A percentile compares a stretch with the other conserved stretches of the same genome.
Evolutionary conservation across 139 green algal genomes (phyloP).

Genomic region (Chlamydomonas applanata): DNA sequence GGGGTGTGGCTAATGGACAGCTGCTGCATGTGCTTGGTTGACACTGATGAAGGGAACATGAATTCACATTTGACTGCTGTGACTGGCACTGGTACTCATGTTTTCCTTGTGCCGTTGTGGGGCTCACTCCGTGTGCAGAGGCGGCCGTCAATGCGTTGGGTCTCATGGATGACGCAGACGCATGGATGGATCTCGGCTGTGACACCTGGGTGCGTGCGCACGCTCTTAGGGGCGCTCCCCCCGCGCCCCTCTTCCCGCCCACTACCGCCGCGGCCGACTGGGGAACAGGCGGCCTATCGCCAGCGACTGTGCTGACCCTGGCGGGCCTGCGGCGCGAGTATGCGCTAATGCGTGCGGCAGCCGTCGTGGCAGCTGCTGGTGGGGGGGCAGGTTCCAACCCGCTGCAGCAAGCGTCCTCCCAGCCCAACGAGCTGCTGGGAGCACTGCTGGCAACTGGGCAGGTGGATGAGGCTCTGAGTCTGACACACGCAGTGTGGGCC

Average conservation of each 20-base stretch:
- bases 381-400: conserved; percentile 2
- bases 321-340: conserved; percentile 18
- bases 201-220: conserved; percentile 31
- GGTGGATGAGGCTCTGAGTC: conserved; percentile 17
- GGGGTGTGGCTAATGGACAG: no score
- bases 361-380: not conserved
- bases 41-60: no score
- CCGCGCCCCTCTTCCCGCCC: not conserved
- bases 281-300: not conserved
- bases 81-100: no score
- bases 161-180: conserved; percentile 16
- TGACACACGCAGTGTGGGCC: conserved; percentile 14
- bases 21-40: no score
- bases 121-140: conserved; percentile 7
- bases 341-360: conserved; percentile 9
- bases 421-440: conserved; percentile 27
- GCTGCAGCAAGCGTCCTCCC: conserved; percentile 4
- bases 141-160: conserved; percentile 27
- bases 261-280: not conserved
- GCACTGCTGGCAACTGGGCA: conserved; percentile 26
- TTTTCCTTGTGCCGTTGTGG: no score
- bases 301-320: conserved; percentile 7
- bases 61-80: no score
- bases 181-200: conserved; percentile 31
- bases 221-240: not conserved